These are phyloP conservation scores for Saposhnikovia divaricata DNA, from an alignment of 129 eudicot species.

Conservation along the genomic window DNA sequence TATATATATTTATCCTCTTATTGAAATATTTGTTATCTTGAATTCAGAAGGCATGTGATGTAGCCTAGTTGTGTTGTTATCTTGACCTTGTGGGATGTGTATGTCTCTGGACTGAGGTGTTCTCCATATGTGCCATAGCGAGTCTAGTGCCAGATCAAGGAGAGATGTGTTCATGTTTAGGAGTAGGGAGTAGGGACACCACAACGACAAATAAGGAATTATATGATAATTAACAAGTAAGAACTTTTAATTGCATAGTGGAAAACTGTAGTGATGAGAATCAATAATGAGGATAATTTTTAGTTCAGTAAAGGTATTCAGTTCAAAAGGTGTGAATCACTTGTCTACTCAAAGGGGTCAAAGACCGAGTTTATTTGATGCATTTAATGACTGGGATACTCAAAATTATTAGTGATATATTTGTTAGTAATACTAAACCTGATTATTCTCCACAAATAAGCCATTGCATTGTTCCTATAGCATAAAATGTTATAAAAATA, in stretches of 20 bases:
- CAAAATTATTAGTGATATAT: too few relatives aligned
- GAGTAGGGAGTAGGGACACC: not conserved
- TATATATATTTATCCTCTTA: not conserved
- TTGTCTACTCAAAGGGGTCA: too few relatives aligned
- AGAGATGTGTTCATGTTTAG: not conserved
- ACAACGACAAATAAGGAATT: too few relatives aligned
- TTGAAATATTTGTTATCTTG: not conserved
- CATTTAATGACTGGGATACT: too few relatives aligned
- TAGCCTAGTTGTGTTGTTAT: not conserved
- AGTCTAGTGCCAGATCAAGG: not conserved
- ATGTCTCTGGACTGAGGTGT: not conserved
- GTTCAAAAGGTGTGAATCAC: too few relatives aligned
- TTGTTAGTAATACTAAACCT: too few relatives aligned
- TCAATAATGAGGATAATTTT: too few relatives aligned
- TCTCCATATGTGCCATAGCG: not conserved
- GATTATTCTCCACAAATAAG: too few relatives aligned
- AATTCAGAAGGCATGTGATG: not conserved
- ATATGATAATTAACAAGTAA: not conserved
- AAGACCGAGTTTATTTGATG: too few relatives aligned
- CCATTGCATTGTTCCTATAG: too few relatives aligned
- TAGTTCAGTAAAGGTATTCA: too few relatives aligned
- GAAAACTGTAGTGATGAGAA: not conserved
- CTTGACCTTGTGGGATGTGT: not conserved
- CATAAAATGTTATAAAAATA: too few relatives aligned
- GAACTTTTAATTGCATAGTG: not conserved